Evolutionary conservation across 768 basidiomycete genomes (phyloP).

Genomic region (Suillus subluteus): DNA sequence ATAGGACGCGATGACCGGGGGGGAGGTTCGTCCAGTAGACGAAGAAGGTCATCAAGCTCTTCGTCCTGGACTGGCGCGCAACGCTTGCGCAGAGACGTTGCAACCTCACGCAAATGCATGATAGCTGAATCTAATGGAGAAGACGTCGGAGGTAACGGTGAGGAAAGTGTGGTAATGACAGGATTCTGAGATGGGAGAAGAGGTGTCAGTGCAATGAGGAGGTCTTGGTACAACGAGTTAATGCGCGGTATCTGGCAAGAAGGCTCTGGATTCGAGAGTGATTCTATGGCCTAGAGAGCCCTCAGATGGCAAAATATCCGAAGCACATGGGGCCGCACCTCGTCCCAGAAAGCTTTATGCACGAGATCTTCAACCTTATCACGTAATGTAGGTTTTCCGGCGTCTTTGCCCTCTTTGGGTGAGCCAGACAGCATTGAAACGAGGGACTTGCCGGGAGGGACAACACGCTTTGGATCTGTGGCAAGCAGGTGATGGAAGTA

Average conservation of each 20-base stretch:
- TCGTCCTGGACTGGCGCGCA: constrained; percentile 71
- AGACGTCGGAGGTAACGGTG: constrained; percentile 68
- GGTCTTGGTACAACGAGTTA: constrained; percentile 56
- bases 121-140: constrained; percentile 64
- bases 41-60: constrained; percentile 49
- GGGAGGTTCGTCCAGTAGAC: constrained; percentile 37
- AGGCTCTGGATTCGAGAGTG: constrained; percentile 61
- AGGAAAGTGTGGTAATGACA: constrained; percentile 53
- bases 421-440: constrained; percentile 58
- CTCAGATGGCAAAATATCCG: constrained; percentile 22
- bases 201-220: constrained; percentile 51
- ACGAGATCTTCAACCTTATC: constrained; percentile 51
- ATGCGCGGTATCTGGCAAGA: constrained; percentile 63
- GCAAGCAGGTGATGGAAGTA: constrained; percentile 73
- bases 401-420: constrained; percentile 19
- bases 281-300: constrained; percentile 51
- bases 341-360: constrained; percentile 75
- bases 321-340: constrained; percentile 46
- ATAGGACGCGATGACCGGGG: constrained; percentile 23
- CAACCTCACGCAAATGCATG: constrained; percentile 56
- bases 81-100: constrained; percentile 55
- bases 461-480: constrained; percentile 57
- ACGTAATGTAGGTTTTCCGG: constrained; percentile 40
- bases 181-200: constrained; percentile 62
- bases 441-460: constrained; percentile 76